Percentiles rank a stretch among this genome's conserved stretches.
phyloP scores from a whole-genome alignment of 352 stramenopile species.

The Phytophthora cajani region DNA sequence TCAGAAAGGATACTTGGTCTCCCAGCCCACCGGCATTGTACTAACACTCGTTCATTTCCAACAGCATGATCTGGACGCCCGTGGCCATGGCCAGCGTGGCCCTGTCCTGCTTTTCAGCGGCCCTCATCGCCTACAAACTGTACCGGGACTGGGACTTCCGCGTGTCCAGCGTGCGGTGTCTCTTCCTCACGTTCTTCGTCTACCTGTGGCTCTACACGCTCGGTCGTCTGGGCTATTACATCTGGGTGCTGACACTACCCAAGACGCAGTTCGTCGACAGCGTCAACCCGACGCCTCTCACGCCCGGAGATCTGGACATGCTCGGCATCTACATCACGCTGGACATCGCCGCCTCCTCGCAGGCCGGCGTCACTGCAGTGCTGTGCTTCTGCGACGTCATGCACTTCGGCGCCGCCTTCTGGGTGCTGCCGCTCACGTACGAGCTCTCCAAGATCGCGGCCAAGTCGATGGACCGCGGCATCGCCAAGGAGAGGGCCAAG shows the following conservation, averaged over 20 bases:
- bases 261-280: slow-evolving; percentile 17
- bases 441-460: slow-evolving; percentile 51
- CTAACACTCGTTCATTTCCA: neutral
- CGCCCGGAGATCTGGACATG: slow-evolving; percentile 32
- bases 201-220: slow-evolving; percentile 40
- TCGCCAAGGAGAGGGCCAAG: slow-evolving; percentile 34
- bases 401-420: slow-evolving; percentile 46
- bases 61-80: slow-evolving; percentile 44
- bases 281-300: slow-evolving; percentile 24
- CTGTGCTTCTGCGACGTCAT: slow-evolving; percentile 41
- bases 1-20: neutral
- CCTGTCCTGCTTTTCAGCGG: slow-evolving; percentile 30
- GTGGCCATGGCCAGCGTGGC: slow-evolving; percentile 23
- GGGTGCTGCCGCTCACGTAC: slow-evolving; percentile 47
- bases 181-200: slow-evolving; percentile 52
- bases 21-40: slow-evolving; percentile 1
- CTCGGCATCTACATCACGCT: slow-evolving; percentile 41
- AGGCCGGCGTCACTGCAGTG: slow-evolving; percentile 27
- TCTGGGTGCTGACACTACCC: slow-evolving; percentile 32
- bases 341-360: slow-evolving; percentile 23
- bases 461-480: slow-evolving; percentile 57
- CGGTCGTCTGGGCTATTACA: slow-evolving; percentile 24
- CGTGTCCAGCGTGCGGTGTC: slow-evolving; percentile 41
- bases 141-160: slow-evolving; percentile 45
- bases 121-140: slow-evolving; percentile 37